Evolutionary conservation across 2,329 filamentous ascomycete species (phyloP).

Genomic region (Monilinia aucupariae): DNA sequence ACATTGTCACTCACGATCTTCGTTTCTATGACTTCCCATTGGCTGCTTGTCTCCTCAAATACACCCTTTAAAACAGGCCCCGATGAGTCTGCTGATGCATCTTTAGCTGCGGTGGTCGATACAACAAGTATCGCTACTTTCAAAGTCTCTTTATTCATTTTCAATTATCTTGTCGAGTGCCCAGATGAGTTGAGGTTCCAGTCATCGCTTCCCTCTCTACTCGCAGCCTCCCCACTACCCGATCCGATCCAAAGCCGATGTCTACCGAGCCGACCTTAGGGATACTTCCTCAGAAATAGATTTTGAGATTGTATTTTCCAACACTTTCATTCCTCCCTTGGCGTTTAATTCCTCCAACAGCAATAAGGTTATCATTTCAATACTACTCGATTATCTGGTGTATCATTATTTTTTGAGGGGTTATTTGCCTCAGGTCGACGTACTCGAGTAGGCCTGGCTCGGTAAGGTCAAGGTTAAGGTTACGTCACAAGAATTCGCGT

Average conservation of each 20-base stretch:
- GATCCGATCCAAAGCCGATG: not conserved
- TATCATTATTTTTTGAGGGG: too few relatives aligned
- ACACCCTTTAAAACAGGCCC: constrained; percentile 61
- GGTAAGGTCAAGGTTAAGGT: not conserved
- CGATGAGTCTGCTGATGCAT: constrained; percentile 74
- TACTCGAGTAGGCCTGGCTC: too few relatives aligned
- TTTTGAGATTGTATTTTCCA: too few relatives aligned
- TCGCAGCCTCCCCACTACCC: constrained; percentile 9
- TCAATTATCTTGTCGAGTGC: constrained; percentile 4
- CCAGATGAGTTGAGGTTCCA: not conserved
- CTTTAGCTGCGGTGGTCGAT: constrained; percentile 80
- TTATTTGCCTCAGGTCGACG: too few relatives aligned
- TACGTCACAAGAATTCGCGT: constrained; percentile 17
- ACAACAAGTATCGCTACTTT: constrained; percentile 77
- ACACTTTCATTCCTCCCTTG: too few relatives aligned
- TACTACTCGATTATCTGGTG: too few relatives aligned
- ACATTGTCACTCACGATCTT: constrained; percentile 77
- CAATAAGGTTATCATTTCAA: too few relatives aligned
- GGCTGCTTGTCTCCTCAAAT: constrained; percentile 61
- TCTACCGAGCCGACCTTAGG: too few relatives aligned
- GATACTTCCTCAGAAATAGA: too few relatives aligned
- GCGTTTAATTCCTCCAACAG: too few relatives aligned
- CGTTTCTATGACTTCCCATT: constrained; percentile 65
- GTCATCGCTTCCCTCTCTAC: not conserved
- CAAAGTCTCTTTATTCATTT: constrained; percentile 45